Conservation (phyloP, 192 early-diverging fungal species). For the Podochytrium sp. region DNA sequence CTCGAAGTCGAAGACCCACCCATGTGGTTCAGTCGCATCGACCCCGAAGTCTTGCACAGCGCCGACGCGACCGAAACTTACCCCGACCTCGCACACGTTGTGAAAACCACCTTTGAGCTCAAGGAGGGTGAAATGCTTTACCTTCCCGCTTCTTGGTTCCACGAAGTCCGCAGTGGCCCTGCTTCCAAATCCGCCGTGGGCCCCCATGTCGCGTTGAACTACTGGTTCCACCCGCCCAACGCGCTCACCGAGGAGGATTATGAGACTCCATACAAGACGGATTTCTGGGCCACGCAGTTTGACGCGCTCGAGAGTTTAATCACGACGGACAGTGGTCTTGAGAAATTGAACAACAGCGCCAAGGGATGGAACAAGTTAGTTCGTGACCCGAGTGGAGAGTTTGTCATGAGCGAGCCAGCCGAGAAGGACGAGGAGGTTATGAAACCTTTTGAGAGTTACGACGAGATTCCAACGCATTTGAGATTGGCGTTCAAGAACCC, state of each 20-base stretch:
- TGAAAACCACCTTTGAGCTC: constrained; percentile 32
- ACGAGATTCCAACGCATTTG: constrained; percentile 8
- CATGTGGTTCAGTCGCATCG: constrained; percentile 39
- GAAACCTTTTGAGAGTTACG: neutral
- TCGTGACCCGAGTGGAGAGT: neutral
- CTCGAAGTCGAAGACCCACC: constrained; percentile 26
- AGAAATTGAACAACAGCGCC: constrained; percentile 9
- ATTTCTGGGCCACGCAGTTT: constrained; percentile 26
- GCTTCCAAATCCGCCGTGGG: neutral
- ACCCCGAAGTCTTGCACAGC: constrained; percentile 12
- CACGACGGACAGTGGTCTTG: neutral
- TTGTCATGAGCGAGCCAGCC: neutral
- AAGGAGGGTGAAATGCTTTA: constrained; percentile 43
- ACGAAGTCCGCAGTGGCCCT: constrained; percentile 32
- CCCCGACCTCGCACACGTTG: constrained; percentile 1
- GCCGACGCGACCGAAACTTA: neutral
- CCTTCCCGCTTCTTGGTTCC: constrained; percentile 42
- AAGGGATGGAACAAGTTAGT: constrained; percentile 5
- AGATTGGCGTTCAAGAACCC: constrained; percentile 22
- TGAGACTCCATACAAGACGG: constrained; percentile 35
- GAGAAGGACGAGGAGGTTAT: neutral
- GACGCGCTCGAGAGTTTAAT: neutral
- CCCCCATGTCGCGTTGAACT: constrained; percentile 39
- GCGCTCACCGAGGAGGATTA: neutral
- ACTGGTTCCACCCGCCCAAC: constrained; percentile 44